A percentile compares a stretch with the other conserved stretches of the same genome.
phyloP scores from a whole-genome alignment of 1,139 yeast genomes.

The Scheffersomyces stambukii region DNA sequence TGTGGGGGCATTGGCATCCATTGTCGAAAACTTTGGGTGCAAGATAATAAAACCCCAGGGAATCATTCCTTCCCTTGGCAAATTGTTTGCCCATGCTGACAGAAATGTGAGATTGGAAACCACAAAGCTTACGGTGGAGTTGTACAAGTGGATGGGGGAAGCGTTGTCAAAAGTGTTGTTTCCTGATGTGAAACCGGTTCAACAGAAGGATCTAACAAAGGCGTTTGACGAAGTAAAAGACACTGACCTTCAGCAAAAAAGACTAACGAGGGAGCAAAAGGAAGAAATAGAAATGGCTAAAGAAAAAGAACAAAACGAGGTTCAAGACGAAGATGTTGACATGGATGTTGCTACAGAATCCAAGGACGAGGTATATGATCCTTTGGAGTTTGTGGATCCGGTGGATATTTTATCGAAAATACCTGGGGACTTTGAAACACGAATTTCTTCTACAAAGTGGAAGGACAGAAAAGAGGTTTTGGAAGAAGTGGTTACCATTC shows the following conservation, averaged over 20 bases:
- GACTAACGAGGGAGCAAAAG: slow-evolving; percentile 53
- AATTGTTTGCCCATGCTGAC: slow-evolving; percentile 83
- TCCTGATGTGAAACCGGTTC: slow-evolving; percentile 81
- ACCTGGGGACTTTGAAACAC: slow-evolving; percentile 56
- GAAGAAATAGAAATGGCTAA: slow-evolving; percentile 16
- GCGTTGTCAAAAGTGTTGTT: slow-evolving; percentile 58
- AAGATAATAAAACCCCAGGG: slow-evolving; percentile 57
- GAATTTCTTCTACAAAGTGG: slow-evolving; percentile 71
- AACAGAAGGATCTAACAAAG: slow-evolving; percentile 76
- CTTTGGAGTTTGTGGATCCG: slow-evolving; percentile 39
- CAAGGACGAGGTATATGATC: slow-evolving; percentile 24
- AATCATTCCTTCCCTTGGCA: slow-evolving; percentile 57
- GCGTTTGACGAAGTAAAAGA: slow-evolving; percentile 58
- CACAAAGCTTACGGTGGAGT: slow-evolving; percentile 60
- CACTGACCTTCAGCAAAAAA: slow-evolving; percentile 46
- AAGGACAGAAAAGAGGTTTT: slow-evolving; percentile 86
- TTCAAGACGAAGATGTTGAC: slow-evolving; percentile 29
- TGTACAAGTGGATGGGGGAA: slow-evolving; percentile 75
- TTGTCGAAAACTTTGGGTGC: slow-evolving; percentile 70
- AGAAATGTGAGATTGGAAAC: slow-evolving; percentile 82
- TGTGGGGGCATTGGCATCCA: slow-evolving; percentile 49
- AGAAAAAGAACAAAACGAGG: slow-evolving; percentile 10
- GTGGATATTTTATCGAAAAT: slow-evolving; percentile 60
- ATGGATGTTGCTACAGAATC: slow-evolving; percentile 31
- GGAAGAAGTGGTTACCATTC: slow-evolving; percentile 56